phyloP scores from a whole-genome alignment of 139 green algal species.

The Haematococcus sp. region DNA sequence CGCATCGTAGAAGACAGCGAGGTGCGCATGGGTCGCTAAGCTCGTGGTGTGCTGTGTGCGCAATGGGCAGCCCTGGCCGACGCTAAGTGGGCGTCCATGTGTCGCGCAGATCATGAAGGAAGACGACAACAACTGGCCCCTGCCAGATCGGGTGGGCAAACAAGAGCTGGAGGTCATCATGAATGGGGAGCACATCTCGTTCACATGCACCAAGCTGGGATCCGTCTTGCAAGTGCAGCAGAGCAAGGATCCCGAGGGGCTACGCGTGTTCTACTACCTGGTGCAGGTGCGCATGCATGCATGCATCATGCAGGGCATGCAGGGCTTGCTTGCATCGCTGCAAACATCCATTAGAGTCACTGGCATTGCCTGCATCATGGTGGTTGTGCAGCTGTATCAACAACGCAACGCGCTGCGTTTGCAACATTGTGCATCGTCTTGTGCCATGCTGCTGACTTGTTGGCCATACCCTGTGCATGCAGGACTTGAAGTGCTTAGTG shows the following conservation, averaged over 20 bases:
- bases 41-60: neutral
- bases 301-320: neutral
- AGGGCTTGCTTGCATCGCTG: neutral
- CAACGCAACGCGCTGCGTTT: neutral
- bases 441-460: neutral
- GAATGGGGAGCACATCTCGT: conserved; percentile 93
- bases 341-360: neutral
- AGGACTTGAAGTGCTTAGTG: conserved; percentile 97
- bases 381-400: neutral
- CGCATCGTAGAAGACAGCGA: conserved; percentile 91
- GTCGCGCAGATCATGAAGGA: conserved; percentile 88
- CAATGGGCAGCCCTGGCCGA: neutral
- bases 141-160: conserved; percentile 82
- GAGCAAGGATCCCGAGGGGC: conserved; percentile 94
- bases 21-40: conserved; percentile 42
- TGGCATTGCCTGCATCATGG: no score
- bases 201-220: conserved; percentile 94
- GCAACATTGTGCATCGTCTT: no score
- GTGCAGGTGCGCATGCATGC: conserved; percentile 71
- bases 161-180: conserved; percentile 97
- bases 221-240: conserved; percentile 92
- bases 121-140: conserved; percentile 94
- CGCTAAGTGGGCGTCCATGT: neutral
- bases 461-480: conserved; percentile 11
- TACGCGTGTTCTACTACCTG: conserved; percentile 97